Evolutionary conservation across 805 yeast species (phyloP).

Genomic region (Wickerhamiella alocasiicola): DNA sequence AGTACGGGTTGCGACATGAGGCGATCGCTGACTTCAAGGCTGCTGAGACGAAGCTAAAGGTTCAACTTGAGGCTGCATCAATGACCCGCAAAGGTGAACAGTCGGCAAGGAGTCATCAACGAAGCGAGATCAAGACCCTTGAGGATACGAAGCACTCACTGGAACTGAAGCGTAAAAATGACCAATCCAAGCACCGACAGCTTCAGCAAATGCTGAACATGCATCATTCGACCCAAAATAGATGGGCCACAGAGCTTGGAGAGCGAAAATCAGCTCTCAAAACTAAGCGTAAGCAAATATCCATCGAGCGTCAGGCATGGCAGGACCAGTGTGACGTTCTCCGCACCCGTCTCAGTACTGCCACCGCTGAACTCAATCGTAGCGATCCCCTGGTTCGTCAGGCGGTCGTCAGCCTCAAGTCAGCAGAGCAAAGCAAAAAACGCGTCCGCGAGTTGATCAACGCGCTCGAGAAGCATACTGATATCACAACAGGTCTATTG

Average conservation of each 20-base stretch:
- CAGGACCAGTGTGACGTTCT: slow-evolving; percentile 11
- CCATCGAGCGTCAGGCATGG: slow-evolving; percentile 7
- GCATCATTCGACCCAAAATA: slow-evolving; percentile 13
- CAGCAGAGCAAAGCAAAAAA: slow-evolving; percentile 12
- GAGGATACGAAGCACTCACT: slow-evolving; percentile 29
- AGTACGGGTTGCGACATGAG: slow-evolving; percentile 19
- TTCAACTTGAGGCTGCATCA: slow-evolving; percentile 25
- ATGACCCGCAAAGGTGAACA: slow-evolving; percentile 24
- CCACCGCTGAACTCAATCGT: slow-evolving; percentile 13
- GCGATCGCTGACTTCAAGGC: slow-evolving; percentile 23
- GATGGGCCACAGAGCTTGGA: slow-evolving; percentile 18
- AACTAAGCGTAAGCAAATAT: slow-evolving; percentile 9
- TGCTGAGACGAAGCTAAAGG: slow-evolving; percentile 20
- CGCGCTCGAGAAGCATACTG: slow-evolving; percentile 15
- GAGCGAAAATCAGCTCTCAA: slow-evolving; percentile 9
- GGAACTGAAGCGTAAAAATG: slow-evolving; percentile 27
- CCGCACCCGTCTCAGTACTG: slow-evolving; percentile 9
- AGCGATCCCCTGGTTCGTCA: slow-evolving; percentile 17
- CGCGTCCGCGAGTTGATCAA: slow-evolving; percentile 12
- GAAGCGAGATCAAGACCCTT: slow-evolving; percentile 27
- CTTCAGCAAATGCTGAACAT: slow-evolving; percentile 17
- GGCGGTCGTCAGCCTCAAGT: neutral
- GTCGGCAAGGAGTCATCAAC: slow-evolving; percentile 23
- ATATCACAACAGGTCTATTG: slow-evolving; percentile 16
- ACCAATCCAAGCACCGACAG: slow-evolving; percentile 20